Evolutionary conservation across 2,329 filamentous ascomycete genomes (phyloP).

Genomic region (Knoxdaviesia capensis): DNA sequence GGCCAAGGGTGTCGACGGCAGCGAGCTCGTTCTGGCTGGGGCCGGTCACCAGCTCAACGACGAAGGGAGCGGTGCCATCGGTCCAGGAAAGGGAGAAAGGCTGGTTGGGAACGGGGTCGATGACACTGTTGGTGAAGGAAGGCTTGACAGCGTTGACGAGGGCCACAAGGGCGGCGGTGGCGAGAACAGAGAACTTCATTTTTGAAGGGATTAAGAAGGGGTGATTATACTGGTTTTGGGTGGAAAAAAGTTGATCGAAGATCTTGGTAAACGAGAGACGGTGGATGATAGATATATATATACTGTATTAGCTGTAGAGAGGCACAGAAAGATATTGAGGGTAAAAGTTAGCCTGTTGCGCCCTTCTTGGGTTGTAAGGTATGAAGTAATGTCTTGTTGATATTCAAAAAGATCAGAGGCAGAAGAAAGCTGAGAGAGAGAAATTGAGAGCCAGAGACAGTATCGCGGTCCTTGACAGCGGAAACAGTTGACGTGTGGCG

Average conservation of each 20-base stretch:
- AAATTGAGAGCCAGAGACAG: too few species aligned
- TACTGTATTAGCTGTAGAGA: too few species aligned
- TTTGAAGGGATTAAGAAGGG: constrained; percentile 13
- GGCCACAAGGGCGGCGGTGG: constrained; percentile 26
- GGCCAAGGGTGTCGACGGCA: constrained; percentile 20
- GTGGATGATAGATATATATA: too few species aligned
- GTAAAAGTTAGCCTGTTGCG: too few species aligned
- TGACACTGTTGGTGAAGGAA: constrained; percentile 15
- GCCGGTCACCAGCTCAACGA: constrained; percentile 35
- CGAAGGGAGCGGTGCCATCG: constrained; percentile 21
- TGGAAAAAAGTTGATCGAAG: background rate
- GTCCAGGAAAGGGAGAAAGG: constrained; percentile 31
- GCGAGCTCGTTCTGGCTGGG: constrained; percentile 19
- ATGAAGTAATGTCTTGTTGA: too few species aligned
- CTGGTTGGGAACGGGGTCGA: constrained; percentile 32
- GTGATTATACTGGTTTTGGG: background rate
- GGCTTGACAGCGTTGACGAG: constrained; percentile 22
- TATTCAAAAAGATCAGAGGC: too few species aligned
- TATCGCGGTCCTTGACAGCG: too few species aligned
- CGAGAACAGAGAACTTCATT: constrained; percentile 34
- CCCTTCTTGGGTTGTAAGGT: too few species aligned
- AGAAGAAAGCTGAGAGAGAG: too few species aligned
- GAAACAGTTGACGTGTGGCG: too few species aligned
- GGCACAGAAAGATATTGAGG: too few species aligned
- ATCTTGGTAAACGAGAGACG: background rate